Evolutionary conservation across 306 rosid species (phyloP).

Genomic region (Trichosanthes cucumerina): DNA sequence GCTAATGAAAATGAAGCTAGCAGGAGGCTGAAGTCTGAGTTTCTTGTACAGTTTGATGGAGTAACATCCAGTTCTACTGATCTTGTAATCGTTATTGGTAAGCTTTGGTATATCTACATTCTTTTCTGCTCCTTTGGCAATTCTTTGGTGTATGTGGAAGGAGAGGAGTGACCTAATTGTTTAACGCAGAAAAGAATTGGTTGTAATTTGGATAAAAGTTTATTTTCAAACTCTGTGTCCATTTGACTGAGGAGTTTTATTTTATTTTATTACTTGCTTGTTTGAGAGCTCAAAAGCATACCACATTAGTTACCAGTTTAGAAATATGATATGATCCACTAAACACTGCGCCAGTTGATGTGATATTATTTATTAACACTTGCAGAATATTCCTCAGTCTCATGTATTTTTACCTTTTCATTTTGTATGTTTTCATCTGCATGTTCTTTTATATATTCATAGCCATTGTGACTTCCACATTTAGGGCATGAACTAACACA

Average conservation of each 20-base stretch:
- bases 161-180: not conserved
- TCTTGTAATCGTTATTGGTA: constrained; percentile 85
- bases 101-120: constrained; percentile 17
- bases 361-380: not conserved
- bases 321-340: not conserved
- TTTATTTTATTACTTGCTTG: not conserved
- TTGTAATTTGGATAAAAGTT: not conserved
- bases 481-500: not conserved
- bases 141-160: not conserved
- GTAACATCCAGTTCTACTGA: constrained; percentile 84
- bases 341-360: not conserved
- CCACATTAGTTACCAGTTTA: not conserved
- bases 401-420: not conserved
- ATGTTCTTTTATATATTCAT: not conserved
- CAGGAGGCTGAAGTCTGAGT: constrained; percentile 92
- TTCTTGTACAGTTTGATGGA: constrained; percentile 94
- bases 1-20: constrained; percentile 88
- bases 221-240: not conserved
- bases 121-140: not conserved
- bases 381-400: not conserved
- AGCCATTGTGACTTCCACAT: not conserved
- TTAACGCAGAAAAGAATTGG: not conserved
- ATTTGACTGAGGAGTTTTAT: not conserved
- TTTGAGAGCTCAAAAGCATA: not conserved
- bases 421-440: not conserved